A percentile compares a stretch with the other conserved stretches of the same genome.
phyloP scores from a whole-genome alignment of 2,329 filamentous ascomycete genomes.

The Microsporum canis region DNA sequence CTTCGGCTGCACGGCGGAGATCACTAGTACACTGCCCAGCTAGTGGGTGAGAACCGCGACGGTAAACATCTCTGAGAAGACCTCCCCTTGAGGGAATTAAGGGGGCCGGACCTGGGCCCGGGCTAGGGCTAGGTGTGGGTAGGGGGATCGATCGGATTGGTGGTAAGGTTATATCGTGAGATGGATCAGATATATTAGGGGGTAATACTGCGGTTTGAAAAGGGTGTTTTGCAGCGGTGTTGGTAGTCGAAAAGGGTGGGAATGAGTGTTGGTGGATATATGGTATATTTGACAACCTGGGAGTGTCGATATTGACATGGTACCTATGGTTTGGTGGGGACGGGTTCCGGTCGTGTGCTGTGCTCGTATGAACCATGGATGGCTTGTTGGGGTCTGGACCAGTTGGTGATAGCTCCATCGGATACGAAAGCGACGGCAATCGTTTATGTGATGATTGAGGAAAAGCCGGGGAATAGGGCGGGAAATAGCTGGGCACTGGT shows the following conservation, averaged over 20 bases:
- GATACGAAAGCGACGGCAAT: constrained; percentile 5
- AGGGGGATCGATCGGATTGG: constrained; percentile 12
- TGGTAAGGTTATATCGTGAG: constrained; percentile 13
- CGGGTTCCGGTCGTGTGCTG: not conserved
- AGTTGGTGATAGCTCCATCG: constrained; percentile 6
- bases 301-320: constrained; percentile 52
- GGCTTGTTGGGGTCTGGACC: constrained; percentile 4
- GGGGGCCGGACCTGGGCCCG: constrained; percentile 2
- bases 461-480: constrained; percentile 6
- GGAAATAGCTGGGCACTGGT: constrained; percentile 5
- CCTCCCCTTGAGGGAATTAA: not conserved
- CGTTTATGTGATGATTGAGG: not conserved
- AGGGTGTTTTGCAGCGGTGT: constrained; percentile 40
- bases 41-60: not conserved
- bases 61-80: not conserved
- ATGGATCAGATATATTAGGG: constrained; percentile 11
- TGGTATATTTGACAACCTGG: constrained; percentile 59
- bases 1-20: constrained; percentile 9
- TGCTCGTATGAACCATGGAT: not conserved
- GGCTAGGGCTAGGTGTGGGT: constrained; percentile 18
- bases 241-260: constrained; percentile 59
- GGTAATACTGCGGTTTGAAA: not conserved
- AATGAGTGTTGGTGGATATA: constrained; percentile 58
- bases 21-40: not conserved
- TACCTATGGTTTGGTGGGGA: constrained; percentile 3